Evolutionary conservation across 139 green algal species (phyloP).

Genomic region (Picocystis salinarum): DNA sequence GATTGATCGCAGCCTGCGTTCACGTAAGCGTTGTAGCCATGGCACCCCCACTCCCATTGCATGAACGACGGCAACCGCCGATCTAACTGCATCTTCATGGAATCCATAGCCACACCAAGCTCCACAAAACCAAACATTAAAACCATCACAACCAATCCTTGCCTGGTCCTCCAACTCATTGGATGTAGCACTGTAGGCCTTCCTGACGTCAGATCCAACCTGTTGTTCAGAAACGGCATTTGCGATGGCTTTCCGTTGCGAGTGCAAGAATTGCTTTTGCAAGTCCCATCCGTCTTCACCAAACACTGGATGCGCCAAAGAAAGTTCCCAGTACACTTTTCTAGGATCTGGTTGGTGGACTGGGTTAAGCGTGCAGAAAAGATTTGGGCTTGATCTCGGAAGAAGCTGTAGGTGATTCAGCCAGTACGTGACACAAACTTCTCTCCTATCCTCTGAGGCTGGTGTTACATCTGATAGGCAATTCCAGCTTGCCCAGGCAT

Average conservation of each 20-base stretch:
- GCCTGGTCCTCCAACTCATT: conserved; percentile 23
- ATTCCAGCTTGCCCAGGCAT: conserved; percentile 80
- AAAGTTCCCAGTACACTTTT: conserved; percentile 2
- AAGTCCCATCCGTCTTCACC: background rate
- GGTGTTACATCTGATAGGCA: too few relatives aligned
- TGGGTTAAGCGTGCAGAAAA: conserved; percentile 92
- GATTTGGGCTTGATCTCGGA: conserved; percentile 27
- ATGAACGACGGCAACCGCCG: conserved; percentile 34
- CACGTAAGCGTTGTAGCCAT: too few relatives aligned
- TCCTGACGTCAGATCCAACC: conserved; percentile 6
- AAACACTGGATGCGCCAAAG: conserved; percentile 11
- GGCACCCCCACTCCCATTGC: background rate
- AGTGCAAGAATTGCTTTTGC: background rate
- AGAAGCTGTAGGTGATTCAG: conserved; percentile 54
- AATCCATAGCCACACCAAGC: conserved; percentile 86
- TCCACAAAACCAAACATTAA: conserved; percentile 38
- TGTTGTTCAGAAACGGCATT: too few relatives aligned
- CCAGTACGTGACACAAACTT: conserved; percentile 81
- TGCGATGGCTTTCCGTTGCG: too few relatives aligned
- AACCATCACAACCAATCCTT: too few relatives aligned
- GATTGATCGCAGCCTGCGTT: too few relatives aligned
- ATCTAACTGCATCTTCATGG: conserved; percentile 84
- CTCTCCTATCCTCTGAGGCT: conserved; percentile 10
- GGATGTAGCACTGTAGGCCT: background rate
- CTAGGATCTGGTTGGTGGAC: conserved; percentile 22